Base-by-base conservation (phyloP, 768 basidiomycete genomes). In the Kockovaella imperatae region DNA sequence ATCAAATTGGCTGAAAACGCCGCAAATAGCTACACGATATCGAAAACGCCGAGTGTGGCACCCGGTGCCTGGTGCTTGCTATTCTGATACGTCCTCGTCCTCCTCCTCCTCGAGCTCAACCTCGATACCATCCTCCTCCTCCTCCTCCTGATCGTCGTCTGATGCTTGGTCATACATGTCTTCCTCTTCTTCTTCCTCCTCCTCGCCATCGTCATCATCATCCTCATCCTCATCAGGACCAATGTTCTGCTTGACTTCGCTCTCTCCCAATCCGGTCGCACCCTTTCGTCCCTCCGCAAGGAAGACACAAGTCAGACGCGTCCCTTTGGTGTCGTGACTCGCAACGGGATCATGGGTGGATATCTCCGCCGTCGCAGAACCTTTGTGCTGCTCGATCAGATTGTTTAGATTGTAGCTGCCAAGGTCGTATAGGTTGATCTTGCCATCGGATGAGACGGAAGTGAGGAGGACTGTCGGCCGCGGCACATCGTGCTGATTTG, bases 371-470 rank as follows among this genome's bases (percentile, higher is more conserved):
- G 32, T n/a, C n/a, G n/a, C n/a, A n/a, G n/a, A n/a, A n/a, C n/a
- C n/a, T n/a, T n/a, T n/a, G n/a, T n/a, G n/a, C n/a, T n/a, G n/a
- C n/a, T n/a, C n/a, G n/a, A n/a, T n/a, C n/a, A n/a, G n/a, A n/a
- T n/a, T n/a, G n/a, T n/a, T n/a, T n/a, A n/a, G n/a, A n/a, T n/a
- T n/a, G n/a, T n/a, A n/a, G n/a, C n/a, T n/a, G n/a, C n/a, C 42
- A 2, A 70, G 56, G 49, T 71, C 62, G 54, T 71, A 64, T 5
- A 73, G 48, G 57, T 71, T 73, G 61, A 73, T 67, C 26, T 80
- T 80, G 5, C 95, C 95, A 50, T 97, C 95, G 0, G 93, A 95
- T 0, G 90, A 96, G 14, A 80, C 81, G 2, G 88, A 85, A 54
- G 81, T 79, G 3, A 80, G 77, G 20, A 74, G 57, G 23, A 86